Conservation (phyloP, 2,329 filamentous ascomycete genomes). For the Davidsoniella virescens region DNA sequence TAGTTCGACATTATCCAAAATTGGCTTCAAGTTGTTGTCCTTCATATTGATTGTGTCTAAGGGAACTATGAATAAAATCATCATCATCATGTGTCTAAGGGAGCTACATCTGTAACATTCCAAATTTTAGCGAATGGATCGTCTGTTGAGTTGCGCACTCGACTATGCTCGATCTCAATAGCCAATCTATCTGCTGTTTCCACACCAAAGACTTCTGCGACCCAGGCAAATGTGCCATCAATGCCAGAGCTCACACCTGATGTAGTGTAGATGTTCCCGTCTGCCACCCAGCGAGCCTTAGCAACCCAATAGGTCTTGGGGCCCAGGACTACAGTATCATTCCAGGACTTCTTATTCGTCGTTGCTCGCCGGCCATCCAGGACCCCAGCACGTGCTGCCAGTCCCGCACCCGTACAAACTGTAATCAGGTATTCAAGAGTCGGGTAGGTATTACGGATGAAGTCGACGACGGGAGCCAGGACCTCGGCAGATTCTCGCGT, state of each 20-base stretch:
- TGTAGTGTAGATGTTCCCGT: slow-evolving; percentile 51
- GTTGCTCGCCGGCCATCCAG: slow-evolving; percentile 46
- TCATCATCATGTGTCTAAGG: not conserved
- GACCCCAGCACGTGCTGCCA: slow-evolving; percentile 42
- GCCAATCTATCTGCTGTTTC: slow-evolving; percentile 1
- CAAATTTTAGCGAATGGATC: slow-evolving; percentile 2
- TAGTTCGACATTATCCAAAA: no score
- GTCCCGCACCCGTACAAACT: slow-evolving; percentile 47
- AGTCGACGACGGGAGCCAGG: slow-evolving; percentile 20
- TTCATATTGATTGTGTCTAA: no score
- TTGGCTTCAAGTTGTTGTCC: no score
- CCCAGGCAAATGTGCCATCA: not conserved
- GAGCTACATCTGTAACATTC: slow-evolving; percentile 4
- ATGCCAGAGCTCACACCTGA: slow-evolving; percentile 32
- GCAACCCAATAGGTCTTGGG: slow-evolving; percentile 42
- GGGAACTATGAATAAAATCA: no score
- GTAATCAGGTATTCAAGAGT: slow-evolving; percentile 41
- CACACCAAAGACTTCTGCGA: not conserved
- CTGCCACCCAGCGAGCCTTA: slow-evolving; percentile 45
- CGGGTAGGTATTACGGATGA: slow-evolving; percentile 29
- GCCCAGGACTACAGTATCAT: slow-evolving; percentile 28
- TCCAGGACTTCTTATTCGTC: slow-evolving; percentile 47
- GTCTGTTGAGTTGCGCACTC: not conserved
- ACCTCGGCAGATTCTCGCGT: slow-evolving; percentile 21
- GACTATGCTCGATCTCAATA: slow-evolving; percentile 1